Evolutionary conservation across 306 rosid genomes (phyloP), one percentile per base, ranked within the genome.

Genomic region (Ormosia emarginata): DNA sequence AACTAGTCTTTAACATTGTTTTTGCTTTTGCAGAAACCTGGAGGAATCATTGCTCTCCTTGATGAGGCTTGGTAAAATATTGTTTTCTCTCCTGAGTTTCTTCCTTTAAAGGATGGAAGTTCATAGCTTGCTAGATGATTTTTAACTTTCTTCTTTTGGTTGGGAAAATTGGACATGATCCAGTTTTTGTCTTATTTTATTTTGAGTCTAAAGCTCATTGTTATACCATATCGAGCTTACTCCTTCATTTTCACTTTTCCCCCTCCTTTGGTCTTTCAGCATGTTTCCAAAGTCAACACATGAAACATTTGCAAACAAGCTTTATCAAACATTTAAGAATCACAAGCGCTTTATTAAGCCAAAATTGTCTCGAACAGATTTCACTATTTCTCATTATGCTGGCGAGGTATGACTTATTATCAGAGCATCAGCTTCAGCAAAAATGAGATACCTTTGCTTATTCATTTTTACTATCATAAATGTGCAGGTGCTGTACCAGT

Each of bases 211-310:
- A 56, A 71, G 62, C 46, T 63, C 64, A 44, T 15, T 40, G 77
- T 56, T 74, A 39, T 59, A 52, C 14, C 58, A 74, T 67, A 50
- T 56, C 8, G 33, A 71, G 86, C 77, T 52, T 40, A 36, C 41
- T 63, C 46, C 36, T 79, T 85, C 83, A 13, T 82, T 77, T 76
- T 82, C 71, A 80, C 78, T 62, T 15, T 58, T 65, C 7, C 66
- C 50, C 67, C 46, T n/a, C 55, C 49, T 57, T 72, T 71, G 56
- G 63, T 50, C 85, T 90, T 87, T 66, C 99, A 96, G 99, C 91
- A 96, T 96, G 99, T 96, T 96, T 88, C 99, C 99, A 32, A 96
- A 96, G 92, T 96, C 99, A 57, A 96, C 99, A 56, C 97, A 96
- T 77, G 99, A 96, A 89, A 96, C 99, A 72, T 96, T 96, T 88